Conservation (phyloP, 371 early-diverging fungal species). For the Edhazardia aedis region DNA sequence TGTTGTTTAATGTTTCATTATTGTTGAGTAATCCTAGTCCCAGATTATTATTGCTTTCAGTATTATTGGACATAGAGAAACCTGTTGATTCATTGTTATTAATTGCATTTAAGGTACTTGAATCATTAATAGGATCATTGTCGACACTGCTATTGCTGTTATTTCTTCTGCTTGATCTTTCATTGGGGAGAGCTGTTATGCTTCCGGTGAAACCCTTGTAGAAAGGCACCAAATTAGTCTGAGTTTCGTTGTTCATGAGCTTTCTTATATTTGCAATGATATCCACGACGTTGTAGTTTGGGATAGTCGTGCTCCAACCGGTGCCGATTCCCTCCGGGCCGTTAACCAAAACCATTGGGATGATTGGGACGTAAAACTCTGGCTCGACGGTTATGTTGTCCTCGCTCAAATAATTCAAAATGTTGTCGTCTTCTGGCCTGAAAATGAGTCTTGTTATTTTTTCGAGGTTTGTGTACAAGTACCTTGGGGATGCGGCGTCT, state of each 20-base stretch:
- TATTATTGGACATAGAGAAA: background rate
- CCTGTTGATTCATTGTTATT: background rate
- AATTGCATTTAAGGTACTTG: background rate
- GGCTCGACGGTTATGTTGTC: slow-evolving; percentile 85
- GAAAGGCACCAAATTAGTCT: slow-evolving; percentile 68
- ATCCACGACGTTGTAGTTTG: slow-evolving; percentile 69
- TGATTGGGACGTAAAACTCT: slow-evolving; percentile 76
- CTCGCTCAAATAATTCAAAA: slow-evolving; percentile 69
- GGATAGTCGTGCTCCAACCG: slow-evolving; percentile 55
- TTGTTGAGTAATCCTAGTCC: background rate
- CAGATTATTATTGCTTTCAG: background rate
- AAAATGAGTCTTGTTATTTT: slow-evolving; percentile 62
- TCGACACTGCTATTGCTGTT: background rate
- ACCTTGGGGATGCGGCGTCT: slow-evolving; percentile 86
- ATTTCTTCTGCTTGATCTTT: slow-evolving; percentile 51
- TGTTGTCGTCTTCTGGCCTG: slow-evolving; percentile 61
- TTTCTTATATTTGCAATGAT: slow-evolving; percentile 66
- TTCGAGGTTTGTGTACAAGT: slow-evolving; percentile 66
- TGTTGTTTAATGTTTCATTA: background rate
- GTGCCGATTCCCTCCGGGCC: slow-evolving; percentile 96
- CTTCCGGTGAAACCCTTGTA: slow-evolving; percentile 65
- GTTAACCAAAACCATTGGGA: slow-evolving; percentile 87
- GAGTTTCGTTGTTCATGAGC: slow-evolving; percentile 56
- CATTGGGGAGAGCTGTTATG: slow-evolving; percentile 49
- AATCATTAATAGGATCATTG: background rate